Evolutionary conservation across 306 rosid species (phyloP).

Genomic region (Lagenaria siceraria): DNA sequence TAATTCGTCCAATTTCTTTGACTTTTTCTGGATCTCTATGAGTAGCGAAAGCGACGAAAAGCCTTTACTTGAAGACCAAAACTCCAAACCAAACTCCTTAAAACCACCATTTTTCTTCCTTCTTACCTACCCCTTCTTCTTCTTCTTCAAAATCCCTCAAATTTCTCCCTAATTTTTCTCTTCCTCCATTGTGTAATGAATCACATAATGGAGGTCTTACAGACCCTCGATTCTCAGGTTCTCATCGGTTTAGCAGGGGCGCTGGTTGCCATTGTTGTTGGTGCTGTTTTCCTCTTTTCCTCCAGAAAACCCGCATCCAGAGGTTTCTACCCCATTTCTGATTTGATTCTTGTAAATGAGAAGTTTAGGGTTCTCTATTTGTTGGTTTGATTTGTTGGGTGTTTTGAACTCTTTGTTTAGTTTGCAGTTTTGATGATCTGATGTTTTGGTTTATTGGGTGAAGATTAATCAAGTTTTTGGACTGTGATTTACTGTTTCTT

Average conservation of each 20-base stretch:
- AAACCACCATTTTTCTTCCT: not conserved
- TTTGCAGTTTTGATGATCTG: too few species aligned
- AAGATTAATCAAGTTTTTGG: not conserved
- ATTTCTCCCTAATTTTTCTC: not conserved
- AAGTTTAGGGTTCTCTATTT: not conserved
- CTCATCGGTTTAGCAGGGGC: conserved; percentile 44
- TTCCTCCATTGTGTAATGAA: not conserved
- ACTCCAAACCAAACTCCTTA: not conserved
- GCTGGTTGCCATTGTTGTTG: conserved; percentile 43
- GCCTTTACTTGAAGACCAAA: not conserved
- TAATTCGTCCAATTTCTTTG: not conserved
- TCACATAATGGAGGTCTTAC: conserved; percentile 41
- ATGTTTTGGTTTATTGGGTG: not conserved
- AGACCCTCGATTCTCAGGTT: conserved; percentile 38
- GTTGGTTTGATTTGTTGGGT: not conserved
- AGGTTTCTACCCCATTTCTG: conserved; percentile 25
- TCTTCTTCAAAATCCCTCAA: not conserved
- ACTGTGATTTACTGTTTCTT: not conserved
- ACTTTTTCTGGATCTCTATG: not conserved
- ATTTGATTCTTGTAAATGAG: not conserved
- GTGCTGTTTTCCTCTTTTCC: conserved; percentile 40
- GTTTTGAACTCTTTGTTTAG: not conserved
- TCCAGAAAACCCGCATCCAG: conserved; percentile 33
- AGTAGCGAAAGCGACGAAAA: not conserved
- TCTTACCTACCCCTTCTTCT: not conserved